A percentile compares a stretch with the other conserved stretches of the same genome.
phyloP scores from a whole-genome alignment of 768 basidiomycete genomes.

The Collybia mongolica region DNA sequence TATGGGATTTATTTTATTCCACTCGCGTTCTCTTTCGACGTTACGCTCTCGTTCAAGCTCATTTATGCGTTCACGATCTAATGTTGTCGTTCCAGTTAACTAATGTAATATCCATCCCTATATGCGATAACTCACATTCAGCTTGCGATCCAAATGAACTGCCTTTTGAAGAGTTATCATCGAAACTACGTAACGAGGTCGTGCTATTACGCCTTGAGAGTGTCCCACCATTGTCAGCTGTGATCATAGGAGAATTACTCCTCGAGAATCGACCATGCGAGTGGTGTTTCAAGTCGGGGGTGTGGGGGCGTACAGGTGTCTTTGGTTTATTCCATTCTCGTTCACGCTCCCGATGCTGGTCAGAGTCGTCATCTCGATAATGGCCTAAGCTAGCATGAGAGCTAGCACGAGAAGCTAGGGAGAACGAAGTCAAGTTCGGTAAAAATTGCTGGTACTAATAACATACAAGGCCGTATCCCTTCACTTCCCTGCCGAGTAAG shows the following conservation, averaged over 20 bases:
- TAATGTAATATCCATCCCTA: not conserved
- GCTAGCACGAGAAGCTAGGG: constrained; percentile 15
- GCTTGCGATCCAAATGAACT: constrained; percentile 48
- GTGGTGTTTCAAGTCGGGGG: constrained; percentile 20
- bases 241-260: constrained; percentile 12
- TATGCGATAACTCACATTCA: constrained; percentile 41
- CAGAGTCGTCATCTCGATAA: constrained; percentile 11
- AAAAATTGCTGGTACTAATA: not conserved
- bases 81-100: not conserved
- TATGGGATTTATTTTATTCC: constrained; percentile 47
- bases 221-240: constrained; percentile 18
- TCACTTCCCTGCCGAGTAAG: not conserved
- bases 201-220: constrained; percentile 30
- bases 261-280: constrained; percentile 13
- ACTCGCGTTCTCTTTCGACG: constrained; percentile 50
- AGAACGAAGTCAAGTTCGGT: not conserved
- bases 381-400: not conserved
- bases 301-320: constrained; percentile 13
- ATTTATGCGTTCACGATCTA: constrained; percentile 44
- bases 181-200: constrained; percentile 40
- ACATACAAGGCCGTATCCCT: constrained; percentile 6
- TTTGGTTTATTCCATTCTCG: constrained; percentile 42
- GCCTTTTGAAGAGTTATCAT: constrained; percentile 40
- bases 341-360: constrained; percentile 39
- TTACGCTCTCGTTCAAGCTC: constrained; percentile 44